A percentile compares a stretch with the other conserved stretches of the same genome.
phyloP scores from a whole-genome alignment of 106 monocot species.

The Vanilla planifolia region DNA sequence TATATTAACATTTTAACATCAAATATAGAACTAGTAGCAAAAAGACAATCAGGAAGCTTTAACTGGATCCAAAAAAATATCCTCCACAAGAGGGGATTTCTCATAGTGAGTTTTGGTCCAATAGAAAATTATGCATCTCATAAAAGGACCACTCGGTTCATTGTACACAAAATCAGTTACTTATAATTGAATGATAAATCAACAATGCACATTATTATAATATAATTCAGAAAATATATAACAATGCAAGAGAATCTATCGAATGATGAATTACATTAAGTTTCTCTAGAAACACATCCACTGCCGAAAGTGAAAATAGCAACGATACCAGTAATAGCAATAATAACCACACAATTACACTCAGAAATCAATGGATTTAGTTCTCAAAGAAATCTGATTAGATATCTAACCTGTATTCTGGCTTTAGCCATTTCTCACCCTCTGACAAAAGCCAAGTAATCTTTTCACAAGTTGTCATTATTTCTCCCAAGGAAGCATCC shows the following conservation, averaged over 20 bases:
- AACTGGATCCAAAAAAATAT: background rate
- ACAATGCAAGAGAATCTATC: background rate
- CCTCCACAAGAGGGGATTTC: background rate
- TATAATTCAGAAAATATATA: background rate
- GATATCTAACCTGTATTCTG: conserved; percentile 82
- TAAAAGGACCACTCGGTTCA: too few relatives aligned
- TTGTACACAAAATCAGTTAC: background rate
- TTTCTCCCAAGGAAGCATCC: conserved; percentile 98
- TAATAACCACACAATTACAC: background rate
- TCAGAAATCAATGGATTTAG: background rate
- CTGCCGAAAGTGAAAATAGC: background rate
- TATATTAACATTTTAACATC: background rate
- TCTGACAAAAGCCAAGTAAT: conserved; percentile 95
- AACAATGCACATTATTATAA: background rate
- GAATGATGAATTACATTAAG: background rate
- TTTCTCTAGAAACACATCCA: background rate
- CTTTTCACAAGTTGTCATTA: conserved; percentile 99
- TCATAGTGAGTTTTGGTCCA: background rate
- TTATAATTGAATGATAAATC: background rate
- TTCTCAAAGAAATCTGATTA: background rate
- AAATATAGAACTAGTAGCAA: background rate
- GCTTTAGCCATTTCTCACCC: conserved; percentile 96
- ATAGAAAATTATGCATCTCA: too few relatives aligned
- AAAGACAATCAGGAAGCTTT: background rate
- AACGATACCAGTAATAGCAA: background rate